Base-by-base conservation (phyloP, 805 yeast species). In the Candida coquimbonensis region DNA sequence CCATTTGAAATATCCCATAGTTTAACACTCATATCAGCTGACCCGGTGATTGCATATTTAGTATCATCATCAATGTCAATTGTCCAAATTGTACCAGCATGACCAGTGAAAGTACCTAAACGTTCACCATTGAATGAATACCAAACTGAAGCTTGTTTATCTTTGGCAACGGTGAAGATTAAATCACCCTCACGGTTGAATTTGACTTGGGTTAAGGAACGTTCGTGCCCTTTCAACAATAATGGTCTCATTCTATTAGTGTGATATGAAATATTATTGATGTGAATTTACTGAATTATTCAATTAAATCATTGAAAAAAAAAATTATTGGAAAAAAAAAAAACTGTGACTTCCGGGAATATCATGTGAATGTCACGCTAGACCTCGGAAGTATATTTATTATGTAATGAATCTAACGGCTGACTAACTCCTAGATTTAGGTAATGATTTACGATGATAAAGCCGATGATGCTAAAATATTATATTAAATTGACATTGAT, bases 171-270 rank as follows among this genome's bases (percentile, higher is more conserved):
- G 11, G 98, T 82, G 64, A 93, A 83, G 47, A 93, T 76, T 55
- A 93, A 68, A 66, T 93, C 99, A 39, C 99, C 99, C 61, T 95
- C 98, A 51, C 80, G 76, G 77, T 93, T 93, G 73, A 82, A 93
- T 65, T 87, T 91, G 57, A 93, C 90, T 74, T 93, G 98, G 41
- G 98, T 90, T 58, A 93, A 73, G 54, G 98, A 88, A 78, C 99
- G 95, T 72, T 87, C 96, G 70, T 93, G 99, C 49, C 98, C 98
- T 76, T 86, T 85, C 59, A 84, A 72, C 73, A 81, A 61, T 55
- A 80, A 66, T 48, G 86, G 85, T 75, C 84, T 79, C 84, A 80
- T 79, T 53, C 53, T 62, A 14, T 19, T 8, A 17, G 19, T 17
- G 7, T 7, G 36, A 4, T 34, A 24, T 17, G 37, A 35, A 13